phyloP scores from a whole-genome alignment of 1,284 basidiomycete species.

The Sanghuangporus weigelae region DNA sequence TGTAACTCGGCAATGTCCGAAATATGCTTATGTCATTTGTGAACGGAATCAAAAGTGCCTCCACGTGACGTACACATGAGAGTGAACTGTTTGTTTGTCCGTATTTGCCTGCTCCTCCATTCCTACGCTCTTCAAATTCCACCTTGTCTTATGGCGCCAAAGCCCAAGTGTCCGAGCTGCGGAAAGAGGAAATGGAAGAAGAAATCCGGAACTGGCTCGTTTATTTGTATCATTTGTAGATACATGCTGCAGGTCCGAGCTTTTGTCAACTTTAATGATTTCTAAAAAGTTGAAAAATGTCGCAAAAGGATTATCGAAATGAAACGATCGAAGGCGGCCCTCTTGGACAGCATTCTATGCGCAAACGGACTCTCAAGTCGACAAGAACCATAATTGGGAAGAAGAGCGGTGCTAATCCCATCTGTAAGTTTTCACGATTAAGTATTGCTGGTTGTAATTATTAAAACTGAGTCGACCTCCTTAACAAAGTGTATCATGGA shows the following conservation, averaged over 20 bases:
- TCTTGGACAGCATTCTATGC: conserved; percentile 51
- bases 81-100: too few relatives aligned
- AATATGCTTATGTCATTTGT: not conserved
- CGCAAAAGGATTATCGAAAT: conserved; percentile 63
- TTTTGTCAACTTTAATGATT: not conserved
- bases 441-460: not conserved
- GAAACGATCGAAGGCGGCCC: conserved; percentile 61
- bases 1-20: not conserved
- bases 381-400: conserved; percentile 43
- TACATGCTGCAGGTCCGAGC: conserved; percentile 65
- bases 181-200: conserved; percentile 78
- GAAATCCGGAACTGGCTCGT: conserved; percentile 61
- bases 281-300: not conserved
- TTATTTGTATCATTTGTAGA: conserved; percentile 67
- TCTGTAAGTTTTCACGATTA: conserved; percentile 36
- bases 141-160: conserved; percentile 42
- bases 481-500: conserved; percentile 70
- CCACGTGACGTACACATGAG: not conserved
- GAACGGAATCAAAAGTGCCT: not conserved
- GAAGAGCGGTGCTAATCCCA: conserved; percentile 47
- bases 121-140: not conserved
- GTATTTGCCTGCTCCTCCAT: not conserved
- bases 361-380: conserved; percentile 57
- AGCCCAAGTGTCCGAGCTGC: conserved; percentile 59
- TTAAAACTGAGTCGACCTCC: not conserved